Evolutionary conservation across 2,329 filamentous ascomycete species (phyloP).

Genomic region (Beauveria australis): DNA sequence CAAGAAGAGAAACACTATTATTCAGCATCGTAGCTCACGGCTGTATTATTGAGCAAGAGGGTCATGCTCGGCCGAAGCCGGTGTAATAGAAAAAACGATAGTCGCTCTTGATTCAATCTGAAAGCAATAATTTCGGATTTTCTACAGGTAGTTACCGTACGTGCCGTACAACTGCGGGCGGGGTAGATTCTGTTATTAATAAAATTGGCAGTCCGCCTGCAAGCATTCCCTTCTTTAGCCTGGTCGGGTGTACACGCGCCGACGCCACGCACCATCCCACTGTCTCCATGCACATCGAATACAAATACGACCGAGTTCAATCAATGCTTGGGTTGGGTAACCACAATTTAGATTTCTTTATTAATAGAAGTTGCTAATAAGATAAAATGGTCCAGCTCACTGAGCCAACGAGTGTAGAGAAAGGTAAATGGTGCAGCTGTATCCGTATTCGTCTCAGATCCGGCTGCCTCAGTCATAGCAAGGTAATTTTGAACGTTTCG

Average conservation of each 20-base stretch:
- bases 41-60: too few relatives aligned
- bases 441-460: not conserved
- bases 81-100: not conserved
- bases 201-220: not conserved
- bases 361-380: not conserved
- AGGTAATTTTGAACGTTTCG: not conserved
- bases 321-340: not conserved
- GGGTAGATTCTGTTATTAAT: slow-evolving; percentile 6
- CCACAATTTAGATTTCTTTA: not conserved
- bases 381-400: not conserved
- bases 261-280: not conserved
- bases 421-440: not conserved
- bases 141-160: too few relatives aligned
- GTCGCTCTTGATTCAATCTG: too few relatives aligned
- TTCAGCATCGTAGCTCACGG: too few relatives aligned
- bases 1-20: too few relatives aligned
- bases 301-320: not conserved
- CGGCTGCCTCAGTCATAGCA: not conserved
- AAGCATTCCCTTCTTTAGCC: not conserved
- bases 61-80: too few relatives aligned
- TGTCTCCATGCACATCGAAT: not conserved
- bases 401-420: slow-evolving; percentile 6
- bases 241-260: not conserved
- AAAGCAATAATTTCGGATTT: too few relatives aligned
- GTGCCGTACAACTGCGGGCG: not conserved